These are phyloP conservation scores for Veloboletus limbatus DNA, from an alignment of 1,284 basidiomycete species.

Conservation along the genomic window DNA sequence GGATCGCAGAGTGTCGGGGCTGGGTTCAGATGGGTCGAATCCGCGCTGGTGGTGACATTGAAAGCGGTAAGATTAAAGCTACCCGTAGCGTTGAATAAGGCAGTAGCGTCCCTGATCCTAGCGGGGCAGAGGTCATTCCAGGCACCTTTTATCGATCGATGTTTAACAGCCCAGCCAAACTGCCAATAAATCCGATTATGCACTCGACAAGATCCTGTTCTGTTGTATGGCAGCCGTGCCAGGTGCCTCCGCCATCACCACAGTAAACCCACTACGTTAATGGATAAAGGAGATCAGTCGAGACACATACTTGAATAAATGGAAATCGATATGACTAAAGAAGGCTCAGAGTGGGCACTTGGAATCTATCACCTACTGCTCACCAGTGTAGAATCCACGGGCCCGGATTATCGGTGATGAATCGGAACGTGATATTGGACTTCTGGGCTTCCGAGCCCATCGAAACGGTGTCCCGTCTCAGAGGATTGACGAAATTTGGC, in stretches of 20 bases:
- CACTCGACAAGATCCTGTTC: conserved; percentile 19
- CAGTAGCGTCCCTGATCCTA: conserved; percentile 15
- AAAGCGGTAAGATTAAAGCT: conserved; percentile 18
- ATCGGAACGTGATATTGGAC: conserved; percentile 33
- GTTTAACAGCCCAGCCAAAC: not conserved
- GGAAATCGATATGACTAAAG: conserved; percentile 32
- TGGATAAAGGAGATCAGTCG: not conserved
- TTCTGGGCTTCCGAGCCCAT: conserved; percentile 29
- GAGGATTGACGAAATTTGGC: conserved; percentile 34
- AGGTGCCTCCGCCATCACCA: conserved; percentile 29
- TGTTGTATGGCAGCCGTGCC: conserved; percentile 20
- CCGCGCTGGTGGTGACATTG: conserved; percentile 4
- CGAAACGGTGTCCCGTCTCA: conserved; percentile 31
- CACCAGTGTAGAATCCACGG: conserved; percentile 37
- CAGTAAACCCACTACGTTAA: conserved; percentile 32
- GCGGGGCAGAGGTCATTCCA: conserved; percentile 23
- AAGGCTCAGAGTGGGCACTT: not conserved
- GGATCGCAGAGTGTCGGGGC: conserved; percentile 5
- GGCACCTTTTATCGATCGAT: conserved; percentile 6
- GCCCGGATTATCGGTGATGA: conserved; percentile 29
- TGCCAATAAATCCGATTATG: conserved; percentile 1
- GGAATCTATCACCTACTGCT: not conserved
- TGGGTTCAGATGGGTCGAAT: not conserved
- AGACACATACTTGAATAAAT: conserved; percentile 24
- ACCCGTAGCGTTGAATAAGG: conserved; percentile 17